Evolutionary conservation across 345 rosid genomes (phyloP), one percentile per base, ranked within the genome.

Genomic region (Bruguiera sexangula): DNA sequence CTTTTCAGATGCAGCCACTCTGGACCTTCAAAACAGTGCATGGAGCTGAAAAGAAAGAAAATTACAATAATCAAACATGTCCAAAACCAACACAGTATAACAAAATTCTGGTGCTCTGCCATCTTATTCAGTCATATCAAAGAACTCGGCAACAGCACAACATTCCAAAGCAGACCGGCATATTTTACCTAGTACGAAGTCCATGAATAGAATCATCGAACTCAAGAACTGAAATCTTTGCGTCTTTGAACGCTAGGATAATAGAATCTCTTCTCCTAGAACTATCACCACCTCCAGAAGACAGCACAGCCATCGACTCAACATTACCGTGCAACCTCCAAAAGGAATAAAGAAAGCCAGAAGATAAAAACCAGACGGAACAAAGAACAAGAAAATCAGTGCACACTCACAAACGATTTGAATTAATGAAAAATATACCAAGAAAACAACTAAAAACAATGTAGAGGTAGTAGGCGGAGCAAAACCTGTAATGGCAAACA

Each of bases 1-100:
- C 94, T 88, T 84, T 88, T 95, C 87, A 95, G 72, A 84, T 92
- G 88, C 81, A 85, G 82, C 98, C 99, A 95, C 68, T 95, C 88
- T 19, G 96, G 90, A 76, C 98, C 91, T 81, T 95, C 99, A 82
- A 95, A 95, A 81, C 96, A 95, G 72, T 95, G 99, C 99, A 95
- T 90, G 36, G 99, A 95, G 71, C 99, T 95, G 92, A 52, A 36
- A 71, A 52, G 32, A 63, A 65, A 60, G 5, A 22, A 29, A 50
- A 48, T 24, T 9, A 62, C 22, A 51, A 9, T 4, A 62, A 10
- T 29, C 19, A 34, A 67, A 27, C 18, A 67, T 27, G 20, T 18
- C 5, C 65, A 66, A 34, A 64, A 63, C 11, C 13, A 71, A 43
- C 8, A 55, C 63, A 62, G 3, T 20, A 36, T 36, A 48, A 19